Evolutionary conservation across 1,284 basidiomycete species (phyloP).

Genomic region (Cryptococcus sp.): DNA sequence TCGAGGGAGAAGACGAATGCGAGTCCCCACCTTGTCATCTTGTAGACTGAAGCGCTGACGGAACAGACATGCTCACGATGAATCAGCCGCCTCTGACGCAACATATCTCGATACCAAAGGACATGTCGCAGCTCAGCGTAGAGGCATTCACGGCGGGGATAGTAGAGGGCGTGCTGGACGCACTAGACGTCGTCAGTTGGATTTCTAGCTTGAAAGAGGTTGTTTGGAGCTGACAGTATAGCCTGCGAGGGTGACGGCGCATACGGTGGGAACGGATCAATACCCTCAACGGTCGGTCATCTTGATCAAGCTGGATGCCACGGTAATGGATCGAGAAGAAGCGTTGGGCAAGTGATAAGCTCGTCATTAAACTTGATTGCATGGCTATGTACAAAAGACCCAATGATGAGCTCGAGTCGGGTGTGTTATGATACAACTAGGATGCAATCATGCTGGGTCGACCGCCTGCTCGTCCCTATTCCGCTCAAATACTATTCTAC

Average conservation of each 20-base stretch:
- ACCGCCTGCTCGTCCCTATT: too few relatives aligned
- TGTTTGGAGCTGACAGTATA: constrained; percentile 48
- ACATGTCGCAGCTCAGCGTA: constrained; percentile 88
- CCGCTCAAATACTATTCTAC: too few relatives aligned
- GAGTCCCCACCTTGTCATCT: constrained; percentile 32
- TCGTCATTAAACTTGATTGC: too few relatives aligned
- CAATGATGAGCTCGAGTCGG: too few relatives aligned
- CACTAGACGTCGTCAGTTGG: constrained; percentile 80
- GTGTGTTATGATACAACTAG: too few relatives aligned
- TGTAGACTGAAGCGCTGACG: neutral
- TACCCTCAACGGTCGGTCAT: constrained; percentile 82
- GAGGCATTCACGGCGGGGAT: constrained; percentile 96
- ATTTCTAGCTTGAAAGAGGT: neutral
- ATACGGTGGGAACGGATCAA: constrained; percentile 77
- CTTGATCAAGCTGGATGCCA: constrained; percentile 86
- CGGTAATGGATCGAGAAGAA: constrained; percentile 82
- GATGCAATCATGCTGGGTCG: too few relatives aligned
- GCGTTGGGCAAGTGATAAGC: constrained; percentile 51
- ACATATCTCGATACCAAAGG: constrained; percentile 86
- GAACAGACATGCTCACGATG: constrained; percentile 92
- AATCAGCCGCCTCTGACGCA: constrained; percentile 89
- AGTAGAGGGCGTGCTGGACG: constrained; percentile 94
- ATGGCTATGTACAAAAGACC: too few relatives aligned
- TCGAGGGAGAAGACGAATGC: constrained; percentile 95
- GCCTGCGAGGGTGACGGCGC: constrained; percentile 95